Evolutionary conservation across 2,329 filamentous ascomycete genomes (phyloP).

Genomic region (Colletotrichum higginsianum): DNA sequence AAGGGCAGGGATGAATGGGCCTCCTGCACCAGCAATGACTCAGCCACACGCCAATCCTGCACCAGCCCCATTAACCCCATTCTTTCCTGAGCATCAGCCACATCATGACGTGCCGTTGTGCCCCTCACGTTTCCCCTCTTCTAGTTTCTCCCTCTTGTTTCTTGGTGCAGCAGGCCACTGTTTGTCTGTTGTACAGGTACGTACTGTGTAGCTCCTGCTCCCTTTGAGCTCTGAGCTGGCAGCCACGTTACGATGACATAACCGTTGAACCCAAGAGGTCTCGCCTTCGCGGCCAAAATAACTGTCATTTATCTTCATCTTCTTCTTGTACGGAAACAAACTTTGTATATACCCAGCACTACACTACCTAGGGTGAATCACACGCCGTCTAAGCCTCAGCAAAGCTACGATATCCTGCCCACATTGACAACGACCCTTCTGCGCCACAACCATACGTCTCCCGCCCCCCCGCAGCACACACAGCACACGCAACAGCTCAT

Average conservation of each 20-base stretch:
- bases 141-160: not conserved
- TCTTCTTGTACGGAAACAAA: too few species aligned
- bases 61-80: not conserved
- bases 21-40: not conserved
- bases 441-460: slow-evolving; percentile 25
- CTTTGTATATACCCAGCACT: too few species aligned
- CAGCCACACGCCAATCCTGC: slow-evolving; percentile 23
- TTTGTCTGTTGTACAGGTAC: too few species aligned
- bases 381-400: slow-evolving; percentile 25
- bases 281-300: too few species aligned
- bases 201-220: too few species aligned
- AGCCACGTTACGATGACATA: too few species aligned
- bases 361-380: too few species aligned
- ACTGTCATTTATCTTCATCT: too few species aligned
- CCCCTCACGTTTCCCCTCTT: slow-evolving; percentile 32
- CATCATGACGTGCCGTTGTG: slow-evolving; percentile 30
- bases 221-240: too few species aligned
- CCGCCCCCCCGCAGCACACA: too few species aligned
- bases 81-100: slow-evolving; percentile 17
- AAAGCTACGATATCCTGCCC: slow-evolving; percentile 12
- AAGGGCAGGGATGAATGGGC: not conserved
- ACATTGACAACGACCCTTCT: slow-evolving; percentile 29
- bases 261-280: too few species aligned
- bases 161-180: not conserved
- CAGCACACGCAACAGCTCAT: slow-evolving; percentile 1